phyloP scores from a whole-genome alignment of 257 asterid genomes.

The Leptodermis oblonga region DNA sequence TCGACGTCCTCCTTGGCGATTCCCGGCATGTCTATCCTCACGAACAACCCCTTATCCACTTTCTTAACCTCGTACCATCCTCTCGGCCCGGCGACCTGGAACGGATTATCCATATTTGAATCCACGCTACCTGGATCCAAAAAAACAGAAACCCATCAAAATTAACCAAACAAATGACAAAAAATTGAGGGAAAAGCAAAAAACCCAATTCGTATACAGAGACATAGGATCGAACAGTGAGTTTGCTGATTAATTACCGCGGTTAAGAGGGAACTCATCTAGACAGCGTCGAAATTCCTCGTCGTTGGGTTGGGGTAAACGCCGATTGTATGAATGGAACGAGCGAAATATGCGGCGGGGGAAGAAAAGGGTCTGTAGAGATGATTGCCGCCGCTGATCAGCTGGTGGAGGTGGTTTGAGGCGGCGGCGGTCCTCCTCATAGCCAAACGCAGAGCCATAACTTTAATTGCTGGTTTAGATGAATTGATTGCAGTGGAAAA shows the following conservation, averaged over 20 bases:
- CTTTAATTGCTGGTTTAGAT: background rate
- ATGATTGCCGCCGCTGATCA: background rate
- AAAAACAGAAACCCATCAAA: background rate
- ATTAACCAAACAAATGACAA: too few relatives aligned
- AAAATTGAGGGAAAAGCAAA: background rate
- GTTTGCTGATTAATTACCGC: background rate
- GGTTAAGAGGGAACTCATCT: conserved; percentile 3
- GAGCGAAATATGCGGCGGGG: background rate
- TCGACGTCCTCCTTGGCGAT: conserved; percentile 29
- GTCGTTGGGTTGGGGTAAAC: background rate
- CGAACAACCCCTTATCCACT: conserved; percentile 1
- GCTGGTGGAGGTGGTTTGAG: background rate
- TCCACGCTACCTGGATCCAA: background rate
- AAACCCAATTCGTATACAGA: background rate
- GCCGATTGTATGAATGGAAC: background rate
- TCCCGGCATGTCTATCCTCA: conserved; percentile 34
- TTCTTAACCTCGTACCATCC: conserved; percentile 3
- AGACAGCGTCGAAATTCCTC: background rate
- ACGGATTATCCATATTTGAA: background rate
- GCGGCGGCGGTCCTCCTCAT: background rate
- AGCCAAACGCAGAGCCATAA: conserved; percentile 6
- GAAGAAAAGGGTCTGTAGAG: background rate
- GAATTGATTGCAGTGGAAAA: too few relatives aligned
- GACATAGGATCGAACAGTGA: background rate
- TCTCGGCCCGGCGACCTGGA: conserved; percentile 8